Conservation (phyloP, 1,284 basidiomycete genomes). For the Fereydounia khargensis region DNA sequence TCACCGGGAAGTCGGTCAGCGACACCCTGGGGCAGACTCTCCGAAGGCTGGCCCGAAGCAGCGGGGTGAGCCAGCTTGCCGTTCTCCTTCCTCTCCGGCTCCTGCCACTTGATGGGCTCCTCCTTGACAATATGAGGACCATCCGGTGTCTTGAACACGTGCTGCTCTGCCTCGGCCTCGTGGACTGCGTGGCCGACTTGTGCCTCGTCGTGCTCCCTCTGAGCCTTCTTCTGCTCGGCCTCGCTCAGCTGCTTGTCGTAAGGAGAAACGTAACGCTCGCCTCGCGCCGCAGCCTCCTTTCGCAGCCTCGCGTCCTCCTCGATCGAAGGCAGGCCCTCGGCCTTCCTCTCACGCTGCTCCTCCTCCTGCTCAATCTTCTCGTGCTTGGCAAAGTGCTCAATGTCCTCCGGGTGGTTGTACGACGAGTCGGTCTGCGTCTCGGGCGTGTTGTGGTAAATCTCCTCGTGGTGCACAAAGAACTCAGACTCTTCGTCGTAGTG, state of each 20-base stretch:
- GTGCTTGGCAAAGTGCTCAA: conserved; percentile 82
- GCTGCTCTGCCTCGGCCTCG: conserved; percentile 47
- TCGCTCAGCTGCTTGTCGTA: conserved; percentile 49
- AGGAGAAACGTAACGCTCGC: conserved; percentile 44
- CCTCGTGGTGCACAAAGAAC: conserved; percentile 61
- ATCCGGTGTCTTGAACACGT: conserved; percentile 52
- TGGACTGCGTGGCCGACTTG: conserved; percentile 42
- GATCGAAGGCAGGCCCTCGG: conserved; percentile 68
- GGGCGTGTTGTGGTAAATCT: conserved; percentile 87
- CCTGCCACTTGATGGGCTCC: conserved; percentile 39
- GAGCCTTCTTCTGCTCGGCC: conserved; percentile 36
- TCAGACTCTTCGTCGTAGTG: conserved; percentile 67
- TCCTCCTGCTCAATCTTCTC: conserved; percentile 82
- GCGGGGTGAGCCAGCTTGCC: conserved; percentile 42
- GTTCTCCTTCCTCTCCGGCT: conserved; percentile 32
- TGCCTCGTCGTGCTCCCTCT: conserved; percentile 37
- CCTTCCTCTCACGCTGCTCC: conserved; percentile 75
- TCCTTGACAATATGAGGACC: conserved; percentile 50
- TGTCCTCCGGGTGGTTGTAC: conserved; percentile 76
- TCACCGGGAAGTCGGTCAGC: conserved; percentile 45
- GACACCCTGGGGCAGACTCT: conserved; percentile 26
- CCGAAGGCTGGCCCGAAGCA: conserved; percentile 2
- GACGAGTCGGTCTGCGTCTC: conserved; percentile 95
- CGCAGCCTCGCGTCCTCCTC: conserved; percentile 47
- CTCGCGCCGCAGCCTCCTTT: conserved; percentile 38